Conservation (phyloP, 2,329 filamentous ascomycete species). For the Dendryphion nanum region DNA sequence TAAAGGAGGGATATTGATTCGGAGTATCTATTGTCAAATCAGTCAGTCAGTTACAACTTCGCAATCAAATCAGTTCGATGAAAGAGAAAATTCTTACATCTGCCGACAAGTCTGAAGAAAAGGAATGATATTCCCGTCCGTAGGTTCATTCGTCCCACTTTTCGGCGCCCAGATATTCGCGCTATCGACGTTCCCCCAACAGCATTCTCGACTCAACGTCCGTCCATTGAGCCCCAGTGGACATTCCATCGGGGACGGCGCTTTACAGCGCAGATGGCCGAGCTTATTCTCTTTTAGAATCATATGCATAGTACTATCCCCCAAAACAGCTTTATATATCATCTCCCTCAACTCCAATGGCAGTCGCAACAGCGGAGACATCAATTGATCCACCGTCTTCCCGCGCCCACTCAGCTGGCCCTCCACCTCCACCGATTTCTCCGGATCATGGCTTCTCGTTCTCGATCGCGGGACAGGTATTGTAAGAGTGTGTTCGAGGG, state of each 20-base stretch:
- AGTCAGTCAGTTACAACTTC: no score
- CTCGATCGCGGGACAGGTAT: constrained; percentile 11
- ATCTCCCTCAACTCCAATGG: constrained; percentile 19
- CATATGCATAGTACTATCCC: constrained; percentile 18
- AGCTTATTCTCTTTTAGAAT: constrained; percentile 19
- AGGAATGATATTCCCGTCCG: constrained; percentile 28
- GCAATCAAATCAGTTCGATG: constrained; percentile 3
- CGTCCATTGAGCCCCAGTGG: constrained; percentile 11
- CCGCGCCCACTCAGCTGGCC: no score
- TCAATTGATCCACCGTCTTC: constrained; percentile 15
- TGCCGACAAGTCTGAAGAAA: constrained; percentile 34
- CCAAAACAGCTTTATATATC: constrained; percentile 15
- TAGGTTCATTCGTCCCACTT: constrained; percentile 10
- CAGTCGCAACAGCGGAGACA: constrained; percentile 14
- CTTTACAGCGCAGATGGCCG: constrained; percentile 19
- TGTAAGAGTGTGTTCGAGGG: constrained; percentile 13
- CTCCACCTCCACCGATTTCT: no score
- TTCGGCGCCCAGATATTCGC: constrained; percentile 14
- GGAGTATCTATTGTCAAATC: constrained; percentile 17
- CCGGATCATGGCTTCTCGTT: no score
- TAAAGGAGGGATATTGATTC: constrained; percentile 19
- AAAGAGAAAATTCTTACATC: constrained; percentile 8
- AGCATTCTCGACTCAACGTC: constrained; percentile 13
- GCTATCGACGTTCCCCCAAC: constrained; percentile 12
- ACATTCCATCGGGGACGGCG: constrained; percentile 9